Percentiles rank a stretch among this genome's conserved stretches.
phyloP scores from a whole-genome alignment of 495 filamentous ascomycete species.

The Penicillium silybi region DNA sequence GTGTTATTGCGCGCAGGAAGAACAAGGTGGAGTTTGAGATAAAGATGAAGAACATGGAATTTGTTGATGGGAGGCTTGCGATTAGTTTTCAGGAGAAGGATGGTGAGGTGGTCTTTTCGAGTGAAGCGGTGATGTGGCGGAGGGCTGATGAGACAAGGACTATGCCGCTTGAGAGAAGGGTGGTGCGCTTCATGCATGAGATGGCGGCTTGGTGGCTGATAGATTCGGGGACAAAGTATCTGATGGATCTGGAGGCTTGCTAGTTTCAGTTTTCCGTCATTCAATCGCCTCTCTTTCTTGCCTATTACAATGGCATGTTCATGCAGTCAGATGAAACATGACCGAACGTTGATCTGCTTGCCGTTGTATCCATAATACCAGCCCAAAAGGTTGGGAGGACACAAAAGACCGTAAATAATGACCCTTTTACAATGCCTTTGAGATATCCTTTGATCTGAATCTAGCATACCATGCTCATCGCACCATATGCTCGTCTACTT shows the following conservation, averaged over 20 bases:
- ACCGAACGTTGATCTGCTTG: not conserved
- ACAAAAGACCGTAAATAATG: not conserved
- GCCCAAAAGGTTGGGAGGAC: not conserved
- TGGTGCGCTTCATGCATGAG: slow-evolving; percentile 32
- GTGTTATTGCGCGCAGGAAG: slow-evolving; percentile 17
- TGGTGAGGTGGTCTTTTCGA: slow-evolving; percentile 23
- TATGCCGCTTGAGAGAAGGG: slow-evolving; percentile 31
- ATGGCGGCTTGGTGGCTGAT: slow-evolving; percentile 38
- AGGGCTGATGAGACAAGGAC: slow-evolving; percentile 10
- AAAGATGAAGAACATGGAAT: slow-evolving; percentile 12
- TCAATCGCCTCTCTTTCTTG: not conserved
- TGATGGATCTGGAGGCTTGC: slow-evolving; percentile 22
- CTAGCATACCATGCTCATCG: not conserved
- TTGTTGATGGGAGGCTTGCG: slow-evolving; percentile 25
- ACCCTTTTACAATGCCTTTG: not conserved
- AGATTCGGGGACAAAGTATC: slow-evolving; percentile 35
- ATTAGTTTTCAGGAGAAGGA: slow-evolving; percentile 19
- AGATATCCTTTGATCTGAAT: not conserved
- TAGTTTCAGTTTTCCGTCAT: not conserved
- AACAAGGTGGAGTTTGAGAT: slow-evolving; percentile 35
- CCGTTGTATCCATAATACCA: not conserved
- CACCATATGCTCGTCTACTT: not conserved
- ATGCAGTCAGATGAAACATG: not conserved
- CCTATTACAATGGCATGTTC: not conserved
- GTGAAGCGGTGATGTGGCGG: slow-evolving; percentile 37